Evolutionary conservation across 176 grass and related monocot species (phyloP).

Genomic region (bread wheat (Triticum aestivum)): IWGSC_CS_RefSeq_v2.1 NC_057800.1:132316597-132317096

Average conservation of each 20-base stretch:
- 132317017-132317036: too few relatives aligned
- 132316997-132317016: too few relatives aligned
- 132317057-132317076: too few relatives aligned
- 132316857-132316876: neutral
- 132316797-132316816: neutral
- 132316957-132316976: too few relatives aligned
- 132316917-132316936: neutral
- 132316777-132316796: neutral
- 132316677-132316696: neutral
- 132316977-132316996: too few relatives aligned
- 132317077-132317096: too few relatives aligned
- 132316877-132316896: neutral
- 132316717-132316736: conserved; percentile 4
- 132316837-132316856: conserved; percentile 4
- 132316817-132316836: neutral
- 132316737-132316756: neutral
- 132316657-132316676: neutral
- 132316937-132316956: too few relatives aligned
- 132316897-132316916: neutral
- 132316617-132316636: neutral
- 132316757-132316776: neutral
- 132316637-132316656: neutral
- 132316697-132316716: neutral
- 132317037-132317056: too few relatives aligned
- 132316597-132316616: neutral